Conservation (phyloP, 1,284 basidiomycete genomes). For the Neolentinus lepideus region DNA sequence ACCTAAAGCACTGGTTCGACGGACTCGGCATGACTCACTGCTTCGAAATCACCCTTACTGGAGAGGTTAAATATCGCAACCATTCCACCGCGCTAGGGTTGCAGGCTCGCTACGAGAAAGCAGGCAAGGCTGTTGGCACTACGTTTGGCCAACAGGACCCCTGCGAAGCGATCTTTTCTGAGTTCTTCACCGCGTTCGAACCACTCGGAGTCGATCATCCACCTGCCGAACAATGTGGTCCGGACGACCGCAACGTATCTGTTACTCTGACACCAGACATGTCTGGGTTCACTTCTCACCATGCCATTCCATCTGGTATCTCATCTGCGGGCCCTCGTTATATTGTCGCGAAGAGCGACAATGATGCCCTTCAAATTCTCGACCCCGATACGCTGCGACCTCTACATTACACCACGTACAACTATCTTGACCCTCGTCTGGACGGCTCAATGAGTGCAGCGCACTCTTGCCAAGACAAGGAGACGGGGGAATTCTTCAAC, state of each 20-base stretch:
- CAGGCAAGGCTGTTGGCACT: slow-evolving; percentile 9
- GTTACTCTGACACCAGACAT: slow-evolving; percentile 18
- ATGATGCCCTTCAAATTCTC: slow-evolving; percentile 18
- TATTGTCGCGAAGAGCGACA: slow-evolving; percentile 27
- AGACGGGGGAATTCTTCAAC: slow-evolving; percentile 27
- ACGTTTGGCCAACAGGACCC: slow-evolving; percentile 18
- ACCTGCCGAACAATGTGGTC: slow-evolving; percentile 1
- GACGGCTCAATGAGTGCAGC: slow-evolving; percentile 25
- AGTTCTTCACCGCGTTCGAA: slow-evolving; percentile 18
- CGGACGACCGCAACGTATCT: slow-evolving; percentile 11
- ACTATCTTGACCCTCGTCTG: slow-evolving; percentile 22
- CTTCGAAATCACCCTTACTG: slow-evolving; percentile 15
- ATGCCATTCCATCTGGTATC: slow-evolving; percentile 6
- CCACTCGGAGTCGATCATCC: not conserved
- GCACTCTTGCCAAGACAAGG: slow-evolving; percentile 28
- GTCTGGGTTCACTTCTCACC: slow-evolving; percentile 11
- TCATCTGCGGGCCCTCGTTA: slow-evolving; percentile 16
- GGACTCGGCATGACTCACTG: slow-evolving; percentile 19
- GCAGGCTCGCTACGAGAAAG: slow-evolving; percentile 11
- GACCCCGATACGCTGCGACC: slow-evolving; percentile 30
- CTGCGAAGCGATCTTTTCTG: slow-evolving; percentile 18
- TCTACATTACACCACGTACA: slow-evolving; percentile 20
- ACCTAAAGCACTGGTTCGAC: slow-evolving; percentile 22
- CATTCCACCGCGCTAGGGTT: slow-evolving; percentile 12
- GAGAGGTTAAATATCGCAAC: slow-evolving; percentile 15